Percentiles rank a stretch among this genome's conserved stretches.
Conservation (phyloP, 2,329 filamentous ascomycete species). For the Colletotrichum euphorbiae region DNA sequence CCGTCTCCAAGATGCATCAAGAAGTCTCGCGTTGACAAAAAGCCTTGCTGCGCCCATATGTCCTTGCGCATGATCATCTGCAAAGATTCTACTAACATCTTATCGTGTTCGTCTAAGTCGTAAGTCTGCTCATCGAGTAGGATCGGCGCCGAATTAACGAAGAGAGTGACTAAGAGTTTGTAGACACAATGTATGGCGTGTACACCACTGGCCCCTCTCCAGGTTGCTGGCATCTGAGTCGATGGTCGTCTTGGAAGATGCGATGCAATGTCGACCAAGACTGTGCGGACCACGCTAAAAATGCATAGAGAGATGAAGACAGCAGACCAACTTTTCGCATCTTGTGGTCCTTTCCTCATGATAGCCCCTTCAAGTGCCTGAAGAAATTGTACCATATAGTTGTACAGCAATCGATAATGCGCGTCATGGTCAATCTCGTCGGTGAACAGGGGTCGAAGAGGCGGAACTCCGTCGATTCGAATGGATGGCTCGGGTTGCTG, state of each 20-base stretch:
- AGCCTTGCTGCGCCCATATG: slow-evolving; percentile 59
- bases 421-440: slow-evolving; percentile 61
- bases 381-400: slow-evolving; percentile 63
- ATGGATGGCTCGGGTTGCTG: slow-evolving; percentile 61
- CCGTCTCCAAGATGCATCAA: slow-evolving; percentile 61
- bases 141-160: slow-evolving; percentile 57
- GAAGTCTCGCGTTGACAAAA: slow-evolving; percentile 62
- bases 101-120: slow-evolving; percentile 59
- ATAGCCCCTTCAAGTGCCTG: slow-evolving; percentile 63
- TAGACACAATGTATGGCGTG: slow-evolving; percentile 61
- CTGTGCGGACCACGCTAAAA: slow-evolving; percentile 66
- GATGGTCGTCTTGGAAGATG: slow-evolving; percentile 41
- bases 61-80: slow-evolving; percentile 60
- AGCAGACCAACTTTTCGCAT: slow-evolving; percentile 61
- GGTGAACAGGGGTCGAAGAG: slow-evolving; percentile 41
- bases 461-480: slow-evolving; percentile 46
- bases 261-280: slow-evolving; percentile 60
- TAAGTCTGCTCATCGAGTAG: slow-evolving; percentile 57
- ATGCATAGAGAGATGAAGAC: slow-evolving; percentile 67
- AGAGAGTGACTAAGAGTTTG: slow-evolving; percentile 62
- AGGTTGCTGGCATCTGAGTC: slow-evolving; percentile 18
- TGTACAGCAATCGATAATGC: slow-evolving; percentile 61
- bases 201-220: slow-evolving; percentile 20
- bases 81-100: slow-evolving; percentile 55
- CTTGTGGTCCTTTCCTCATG: slow-evolving; percentile 52